These are phyloP conservation scores for Candida germanica DNA, from an alignment of 805 yeast species.

Conservation along the genomic window DNA sequence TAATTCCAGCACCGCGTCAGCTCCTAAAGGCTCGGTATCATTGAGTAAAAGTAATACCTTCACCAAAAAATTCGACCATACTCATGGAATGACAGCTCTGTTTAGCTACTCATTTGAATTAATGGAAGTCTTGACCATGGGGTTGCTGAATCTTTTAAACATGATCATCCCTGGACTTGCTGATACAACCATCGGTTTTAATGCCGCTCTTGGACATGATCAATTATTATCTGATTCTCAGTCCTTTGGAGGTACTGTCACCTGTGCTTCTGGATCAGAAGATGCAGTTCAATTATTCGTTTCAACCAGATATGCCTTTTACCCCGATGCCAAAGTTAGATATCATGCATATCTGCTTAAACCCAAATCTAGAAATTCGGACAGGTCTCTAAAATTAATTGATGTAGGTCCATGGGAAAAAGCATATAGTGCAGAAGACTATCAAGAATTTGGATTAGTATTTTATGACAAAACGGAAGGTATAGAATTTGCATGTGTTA, in stretches of 20 bases:
- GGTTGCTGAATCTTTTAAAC: slow-evolving; percentile 2
- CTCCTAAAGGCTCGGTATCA: slow-evolving; percentile 3
- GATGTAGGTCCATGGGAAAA: slow-evolving; percentile 8
- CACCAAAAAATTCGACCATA: slow-evolving; percentile 1
- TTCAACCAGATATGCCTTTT: slow-evolving; percentile 6
- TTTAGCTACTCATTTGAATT: slow-evolving; percentile 1
- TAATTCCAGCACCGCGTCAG: no score
- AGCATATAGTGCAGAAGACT: slow-evolving; percentile 6
- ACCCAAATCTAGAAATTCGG: background rate
- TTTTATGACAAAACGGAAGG: slow-evolving; percentile 12
- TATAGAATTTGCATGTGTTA: slow-evolving; percentile 13
- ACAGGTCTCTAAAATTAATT: background rate
- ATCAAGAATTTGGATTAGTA: slow-evolving; percentile 11
- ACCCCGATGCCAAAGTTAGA: slow-evolving; percentile 12
- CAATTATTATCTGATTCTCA: background rate
- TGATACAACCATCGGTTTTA: slow-evolving; percentile 2
- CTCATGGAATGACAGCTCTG: slow-evolving; percentile 6
- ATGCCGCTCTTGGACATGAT: slow-evolving; percentile 1
- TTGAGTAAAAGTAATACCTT: slow-evolving; percentile 9
- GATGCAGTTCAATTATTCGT: slow-evolving; percentile 13
- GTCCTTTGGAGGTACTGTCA: slow-evolving; percentile 9
- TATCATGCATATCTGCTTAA: slow-evolving; percentile 4
- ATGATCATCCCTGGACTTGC: slow-evolving; percentile 3
- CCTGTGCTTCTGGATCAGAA: slow-evolving; percentile 8
- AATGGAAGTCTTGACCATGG: slow-evolving; percentile 4